Percentiles rank a stretch among this genome's conserved stretches.
These are phyloP conservation scores for Excoecaria agallocha DNA, from an alignment of 345 rosid species.

Conservation along the genomic window DNA sequence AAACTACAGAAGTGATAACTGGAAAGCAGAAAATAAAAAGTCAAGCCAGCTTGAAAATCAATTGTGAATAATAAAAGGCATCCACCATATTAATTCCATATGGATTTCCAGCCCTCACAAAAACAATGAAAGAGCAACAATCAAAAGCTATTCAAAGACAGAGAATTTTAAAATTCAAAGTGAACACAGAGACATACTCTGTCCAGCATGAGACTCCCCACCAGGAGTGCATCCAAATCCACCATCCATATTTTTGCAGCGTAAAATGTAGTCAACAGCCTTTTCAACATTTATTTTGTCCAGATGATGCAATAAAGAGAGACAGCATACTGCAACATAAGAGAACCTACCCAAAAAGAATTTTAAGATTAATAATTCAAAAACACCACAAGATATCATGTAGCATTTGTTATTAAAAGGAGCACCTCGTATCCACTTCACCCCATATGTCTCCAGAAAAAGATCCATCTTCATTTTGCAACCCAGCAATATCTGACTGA, in stretches of 20 bases:
- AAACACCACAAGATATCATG: neutral
- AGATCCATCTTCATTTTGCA: conserved; percentile 96
- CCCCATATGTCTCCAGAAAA: conserved; percentile 96
- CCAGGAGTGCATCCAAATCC: conserved; percentile 98
- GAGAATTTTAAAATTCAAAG: neutral
- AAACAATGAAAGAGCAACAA: neutral
- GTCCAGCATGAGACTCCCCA: conserved; percentile 93
- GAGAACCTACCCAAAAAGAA: conserved; percentile 57
- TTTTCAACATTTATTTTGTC: conserved; percentile 69
- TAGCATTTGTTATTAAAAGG: neutral
- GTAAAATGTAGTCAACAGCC: conserved; percentile 71
- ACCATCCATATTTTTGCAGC: conserved; percentile 92
- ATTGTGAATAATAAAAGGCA: neutral
- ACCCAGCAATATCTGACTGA: conserved; percentile 56
- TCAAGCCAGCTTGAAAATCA: neutral
- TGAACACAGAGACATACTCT: conserved; percentile 51
- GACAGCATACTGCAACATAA: conserved; percentile 79
- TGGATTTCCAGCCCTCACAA: neutral
- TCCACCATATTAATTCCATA: neutral
- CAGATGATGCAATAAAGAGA: conserved; percentile 56
- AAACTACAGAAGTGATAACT: neutral
- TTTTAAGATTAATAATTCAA: neutral
- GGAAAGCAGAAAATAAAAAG: neutral
- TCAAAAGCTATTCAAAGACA: no score
- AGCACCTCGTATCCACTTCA: conserved; percentile 88